Conservation (phyloP, 345 rosid genomes). For the Citrus sp. region DNA sequence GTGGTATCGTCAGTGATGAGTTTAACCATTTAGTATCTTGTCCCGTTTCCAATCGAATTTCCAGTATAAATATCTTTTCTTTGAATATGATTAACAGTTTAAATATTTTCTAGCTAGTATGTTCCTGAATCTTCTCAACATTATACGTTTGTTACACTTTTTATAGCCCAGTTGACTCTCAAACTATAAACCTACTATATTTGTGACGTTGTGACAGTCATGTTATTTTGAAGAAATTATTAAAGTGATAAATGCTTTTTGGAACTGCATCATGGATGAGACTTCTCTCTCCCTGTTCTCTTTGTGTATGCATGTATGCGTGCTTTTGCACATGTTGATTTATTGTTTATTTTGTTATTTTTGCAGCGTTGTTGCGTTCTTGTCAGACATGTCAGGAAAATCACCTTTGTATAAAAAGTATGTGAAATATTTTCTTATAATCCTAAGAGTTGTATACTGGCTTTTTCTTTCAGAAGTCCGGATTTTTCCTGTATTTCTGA, state of each 20-base stretch:
- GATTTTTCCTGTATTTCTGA: slow-evolving; percentile 6
- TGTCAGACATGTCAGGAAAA: slow-evolving; percentile 97
- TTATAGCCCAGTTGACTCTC: not conserved
- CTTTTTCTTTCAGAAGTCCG: not conserved
- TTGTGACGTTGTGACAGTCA: not conserved
- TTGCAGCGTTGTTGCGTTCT: slow-evolving; percentile 76
- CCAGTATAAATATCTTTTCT: not conserved
- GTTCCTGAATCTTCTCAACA: not conserved
- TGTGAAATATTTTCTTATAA: slow-evolving; percentile 31
- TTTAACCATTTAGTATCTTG: not conserved
- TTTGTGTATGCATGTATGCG: not conserved
- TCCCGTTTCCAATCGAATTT: not conserved
- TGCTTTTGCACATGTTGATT: not conserved
- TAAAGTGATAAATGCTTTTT: not conserved
- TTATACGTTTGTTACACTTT: not conserved
- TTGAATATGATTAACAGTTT: not conserved
- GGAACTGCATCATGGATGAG: not conserved
- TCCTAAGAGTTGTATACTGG: not conserved
- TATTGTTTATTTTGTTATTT: slow-evolving; percentile 17
- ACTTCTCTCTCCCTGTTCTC: not conserved
- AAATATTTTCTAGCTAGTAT: not conserved
- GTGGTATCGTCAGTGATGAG: not conserved
- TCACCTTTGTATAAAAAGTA: slow-evolving; percentile 90
- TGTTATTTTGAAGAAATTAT: not conserved
- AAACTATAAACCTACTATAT: not conserved